Evolutionary conservation across 2,329 filamentous ascomycete genomes (phyloP).

Genomic region (Aspergillus japonicus): DNA sequence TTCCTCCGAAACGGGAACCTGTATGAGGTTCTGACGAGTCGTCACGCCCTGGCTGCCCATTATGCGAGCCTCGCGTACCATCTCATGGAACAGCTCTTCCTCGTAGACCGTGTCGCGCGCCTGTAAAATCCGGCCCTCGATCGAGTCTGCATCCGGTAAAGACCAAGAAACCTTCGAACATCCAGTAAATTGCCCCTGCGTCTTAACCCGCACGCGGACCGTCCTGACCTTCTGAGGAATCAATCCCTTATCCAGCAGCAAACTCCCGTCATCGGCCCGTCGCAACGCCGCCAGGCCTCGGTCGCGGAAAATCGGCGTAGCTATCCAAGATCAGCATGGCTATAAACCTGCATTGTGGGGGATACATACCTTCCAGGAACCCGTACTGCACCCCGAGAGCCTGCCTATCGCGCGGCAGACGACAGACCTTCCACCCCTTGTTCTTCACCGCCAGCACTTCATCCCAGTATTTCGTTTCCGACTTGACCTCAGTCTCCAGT

Average conservation of each 20-base stretch:
- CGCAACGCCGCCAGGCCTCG: conserved; percentile 79
- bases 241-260: conserved; percentile 67
- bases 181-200: conserved; percentile 59
- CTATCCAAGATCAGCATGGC: conserved; percentile 30
- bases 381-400: conserved; percentile 85
- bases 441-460: conserved; percentile 78
- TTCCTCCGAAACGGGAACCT: conserved; percentile 53
- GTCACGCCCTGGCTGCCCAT: conserved; percentile 70
- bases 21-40: conserved; percentile 58
- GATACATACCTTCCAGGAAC: conserved; percentile 67
- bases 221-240: conserved; percentile 53
- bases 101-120: conserved; percentile 55
- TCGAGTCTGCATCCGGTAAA: conserved; percentile 25
- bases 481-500: conserved; percentile 72
- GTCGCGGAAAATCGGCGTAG: conserved; percentile 58
- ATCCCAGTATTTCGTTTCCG: conserved; percentile 85
- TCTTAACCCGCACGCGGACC: conserved; percentile 66
- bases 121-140: conserved; percentile 39
- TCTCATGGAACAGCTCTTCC: conserved; percentile 84
- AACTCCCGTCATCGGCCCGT: conserved; percentile 69
- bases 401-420: conserved; percentile 69
- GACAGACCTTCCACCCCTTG: conserved; percentile 81
- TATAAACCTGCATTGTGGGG: background rate
- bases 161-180: conserved; percentile 38
- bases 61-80: conserved; percentile 75